Percentiles rank a stretch among this genome's conserved stretches.
Conservation (phyloP, 345 rosid genomes). For the Salix viminalis region DNA sequence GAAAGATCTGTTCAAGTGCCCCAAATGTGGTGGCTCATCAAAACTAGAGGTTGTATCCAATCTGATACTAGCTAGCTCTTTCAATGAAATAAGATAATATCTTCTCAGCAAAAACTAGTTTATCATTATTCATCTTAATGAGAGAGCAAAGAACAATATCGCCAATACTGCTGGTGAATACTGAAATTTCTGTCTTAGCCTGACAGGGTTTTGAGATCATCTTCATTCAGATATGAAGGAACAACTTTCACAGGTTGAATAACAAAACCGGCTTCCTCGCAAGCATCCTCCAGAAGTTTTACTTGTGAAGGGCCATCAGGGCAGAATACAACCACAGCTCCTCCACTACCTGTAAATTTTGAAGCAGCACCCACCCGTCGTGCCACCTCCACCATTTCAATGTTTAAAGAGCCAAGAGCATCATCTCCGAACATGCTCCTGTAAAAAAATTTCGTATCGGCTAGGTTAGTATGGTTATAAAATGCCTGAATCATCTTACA, state of each 20-base stretch:
- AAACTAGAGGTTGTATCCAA: too few relatives aligned
- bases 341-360: slow-evolving; percentile 94
- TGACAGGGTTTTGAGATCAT: slow-evolving; percentile 38
- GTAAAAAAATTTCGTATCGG: neutral
- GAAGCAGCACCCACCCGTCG: slow-evolving; percentile 72
- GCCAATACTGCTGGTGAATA: neutral
- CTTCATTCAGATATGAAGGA: slow-evolving; percentile 46
- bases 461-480: neutral
- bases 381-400: slow-evolving; percentile 89
- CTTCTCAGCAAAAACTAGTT: too few relatives aligned
- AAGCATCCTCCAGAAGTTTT: slow-evolving; percentile 62
- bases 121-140: neutral
- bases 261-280: slow-evolving; percentile 61
- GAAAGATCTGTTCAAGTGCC: too few relatives aligned
- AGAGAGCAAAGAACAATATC: neutral
- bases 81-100: too few relatives aligned
- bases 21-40: too few relatives aligned
- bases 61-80: too few relatives aligned
- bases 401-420: slow-evolving; percentile 60
- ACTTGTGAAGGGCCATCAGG: slow-evolving; percentile 64
- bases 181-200: neutral
- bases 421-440: slow-evolving; percentile 91
- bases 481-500: neutral
- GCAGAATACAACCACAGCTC: slow-evolving; percentile 87
- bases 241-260: slow-evolving; percentile 53